Conservation (phyloP, 768 basidiomycete genomes). For the Tephrocybe sp. region DNA sequence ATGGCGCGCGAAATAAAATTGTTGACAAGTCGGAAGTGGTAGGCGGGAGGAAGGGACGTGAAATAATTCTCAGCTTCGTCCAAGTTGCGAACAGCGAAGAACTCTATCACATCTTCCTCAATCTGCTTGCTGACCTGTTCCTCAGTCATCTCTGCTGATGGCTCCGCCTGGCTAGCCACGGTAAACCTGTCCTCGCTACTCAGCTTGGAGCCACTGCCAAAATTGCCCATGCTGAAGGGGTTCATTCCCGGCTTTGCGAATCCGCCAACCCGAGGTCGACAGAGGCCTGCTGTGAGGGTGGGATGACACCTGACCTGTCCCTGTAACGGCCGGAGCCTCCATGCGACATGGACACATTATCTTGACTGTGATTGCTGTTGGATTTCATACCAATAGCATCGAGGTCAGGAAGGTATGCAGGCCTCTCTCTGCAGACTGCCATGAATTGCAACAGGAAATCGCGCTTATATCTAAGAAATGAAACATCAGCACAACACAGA, state of each 20-base stretch:
- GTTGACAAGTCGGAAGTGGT: constrained; percentile 69
- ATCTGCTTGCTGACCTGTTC: constrained; percentile 74
- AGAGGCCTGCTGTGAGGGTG: constrained; percentile 47
- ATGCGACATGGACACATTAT: constrained; percentile 46
- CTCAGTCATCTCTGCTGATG: constrained; percentile 55
- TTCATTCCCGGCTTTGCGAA: constrained; percentile 52
- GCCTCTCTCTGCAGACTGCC: constrained; percentile 92
- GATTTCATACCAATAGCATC: constrained; percentile 92
- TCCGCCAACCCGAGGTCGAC: constrained; percentile 40
- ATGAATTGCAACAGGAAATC: constrained; percentile 98
- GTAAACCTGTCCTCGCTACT: constrained; percentile 72
- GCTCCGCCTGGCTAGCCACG: constrained; percentile 44
- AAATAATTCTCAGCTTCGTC: constrained; percentile 91
- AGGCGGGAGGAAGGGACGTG: constrained; percentile 61
- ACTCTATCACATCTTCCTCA: constrained; percentile 80
- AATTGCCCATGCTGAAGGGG: constrained; percentile 65
- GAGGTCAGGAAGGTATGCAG: constrained; percentile 84
- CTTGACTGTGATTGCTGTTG: constrained; percentile 45
- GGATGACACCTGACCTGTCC: constrained; percentile 41
- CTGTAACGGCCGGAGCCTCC: constrained; percentile 67
- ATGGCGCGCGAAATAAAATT: constrained; percentile 73
- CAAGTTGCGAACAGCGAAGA: constrained; percentile 80
- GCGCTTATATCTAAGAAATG: constrained; percentile 77
- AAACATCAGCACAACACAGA: not conserved
- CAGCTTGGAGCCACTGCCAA: constrained; percentile 54